Conservation (phyloP, 2,329 filamentous ascomycete species). For the Fusarium chuoi region DNA sequence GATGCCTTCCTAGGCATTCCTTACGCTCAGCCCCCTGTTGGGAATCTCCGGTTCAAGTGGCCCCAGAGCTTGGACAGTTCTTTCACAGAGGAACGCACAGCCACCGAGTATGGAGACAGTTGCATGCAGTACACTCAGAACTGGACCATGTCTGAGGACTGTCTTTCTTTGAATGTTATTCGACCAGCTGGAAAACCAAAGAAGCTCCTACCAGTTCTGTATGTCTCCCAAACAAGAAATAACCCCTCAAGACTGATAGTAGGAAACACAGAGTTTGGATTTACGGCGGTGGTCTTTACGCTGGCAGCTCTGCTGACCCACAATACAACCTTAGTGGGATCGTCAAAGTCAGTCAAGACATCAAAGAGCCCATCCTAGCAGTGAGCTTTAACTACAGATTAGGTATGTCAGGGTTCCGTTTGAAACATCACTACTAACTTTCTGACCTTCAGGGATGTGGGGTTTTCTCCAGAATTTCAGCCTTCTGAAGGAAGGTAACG, state of each 20-base stretch:
- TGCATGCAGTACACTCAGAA: slow-evolving; percentile 58
- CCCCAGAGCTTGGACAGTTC: slow-evolving; percentile 46
- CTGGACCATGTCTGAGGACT: slow-evolving; percentile 60
- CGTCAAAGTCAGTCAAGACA: slow-evolving; percentile 62
- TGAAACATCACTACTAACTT: background rate
- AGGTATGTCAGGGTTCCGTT: slow-evolving; percentile 31
- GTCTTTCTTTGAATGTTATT: slow-evolving; percentile 56
- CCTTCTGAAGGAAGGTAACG: slow-evolving; percentile 54
- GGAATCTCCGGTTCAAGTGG: slow-evolving; percentile 50
- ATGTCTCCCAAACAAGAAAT: background rate
- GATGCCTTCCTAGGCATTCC: slow-evolving; percentile 55
- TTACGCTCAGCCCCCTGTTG: slow-evolving; percentile 52
- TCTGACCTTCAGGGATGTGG: slow-evolving; percentile 49
- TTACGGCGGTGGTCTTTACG: slow-evolving; percentile 64
- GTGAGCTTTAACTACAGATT: slow-evolving; percentile 66
- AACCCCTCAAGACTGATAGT: background rate
- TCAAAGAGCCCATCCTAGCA: slow-evolving; percentile 63
- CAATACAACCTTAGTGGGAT: slow-evolving; percentile 50
- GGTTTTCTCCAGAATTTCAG: slow-evolving; percentile 62
- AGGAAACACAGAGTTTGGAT: slow-evolving; percentile 59
- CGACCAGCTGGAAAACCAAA: slow-evolving; percentile 50
- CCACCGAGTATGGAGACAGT: slow-evolving; percentile 55
- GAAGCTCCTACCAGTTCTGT: slow-evolving; percentile 52
- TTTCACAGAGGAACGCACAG: slow-evolving; percentile 52
- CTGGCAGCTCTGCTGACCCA: slow-evolving; percentile 61